Base-by-base conservation (phyloP, 768 basidiomycete species). In the Suillus placidus region DNA sequence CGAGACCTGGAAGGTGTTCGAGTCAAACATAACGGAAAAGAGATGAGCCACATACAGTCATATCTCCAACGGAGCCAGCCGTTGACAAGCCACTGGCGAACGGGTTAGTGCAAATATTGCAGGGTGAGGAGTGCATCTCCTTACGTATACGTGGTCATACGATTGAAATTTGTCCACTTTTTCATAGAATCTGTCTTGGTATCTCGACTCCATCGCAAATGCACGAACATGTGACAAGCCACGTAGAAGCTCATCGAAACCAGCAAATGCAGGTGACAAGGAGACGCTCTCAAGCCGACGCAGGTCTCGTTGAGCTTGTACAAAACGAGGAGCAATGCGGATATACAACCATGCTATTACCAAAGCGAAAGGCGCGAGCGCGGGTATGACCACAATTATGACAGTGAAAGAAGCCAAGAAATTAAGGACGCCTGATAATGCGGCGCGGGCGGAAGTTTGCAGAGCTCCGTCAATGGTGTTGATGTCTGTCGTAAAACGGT, bases 401-500 rank as follows among this genome's bases (percentile, higher is more conserved):
- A 90, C 87, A 12, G 78, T 73, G 69, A 91, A 88, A 1, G 90
- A 89, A 18, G 84, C 83, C 26, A 87, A 13, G 71, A 91, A 92
- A 62, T 84, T 86, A 65, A 91, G 76, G 9, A 85, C 74, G 6
- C 88, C 88, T 6, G 82, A 80, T 16, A 90, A 72, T 57, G 87
- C 88, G 9, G 76, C 76, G 43, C 86, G 77, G 6, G 83, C 85
- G 7, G 88, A 88, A 61, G 76, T 77, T 69, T 88, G 84, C 1
- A 92, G 79, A 0, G 84, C 81, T 7, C 84, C 82, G 71, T 94
- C 92, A 51, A 93, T 87, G 6, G 88, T 88, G 61, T 87, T 88
- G 71, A 94, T 88, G 69, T 94, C 91, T 8, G 85, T 83, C 16
- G 89, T 90, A 71, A 94, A 91, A 20, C 94, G 85, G 71, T 94